Conservation (phyloP, 2,329 filamentous ascomycete species). For the Exophiala bonariae region DNA sequence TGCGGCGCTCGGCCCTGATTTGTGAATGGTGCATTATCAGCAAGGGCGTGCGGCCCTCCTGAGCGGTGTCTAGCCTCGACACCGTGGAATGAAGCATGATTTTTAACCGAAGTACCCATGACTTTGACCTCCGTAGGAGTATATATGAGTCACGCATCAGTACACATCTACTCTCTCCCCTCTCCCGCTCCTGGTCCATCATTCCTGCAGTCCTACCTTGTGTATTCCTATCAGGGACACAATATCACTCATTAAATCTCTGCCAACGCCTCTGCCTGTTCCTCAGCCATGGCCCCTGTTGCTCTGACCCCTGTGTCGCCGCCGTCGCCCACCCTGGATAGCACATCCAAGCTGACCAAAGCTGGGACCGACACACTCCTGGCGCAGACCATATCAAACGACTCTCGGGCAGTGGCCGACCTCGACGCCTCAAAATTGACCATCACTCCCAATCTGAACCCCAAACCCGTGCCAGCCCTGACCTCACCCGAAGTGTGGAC, state of each 20-base stretch:
- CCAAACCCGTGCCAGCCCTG: constrained; percentile 37
- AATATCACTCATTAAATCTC: no score
- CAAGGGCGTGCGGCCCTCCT: no score
- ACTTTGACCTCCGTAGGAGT: neutral
- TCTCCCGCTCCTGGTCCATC: neutral
- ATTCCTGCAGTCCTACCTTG: no score
- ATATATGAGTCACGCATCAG: constrained; percentile 22
- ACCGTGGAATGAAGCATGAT: no score
- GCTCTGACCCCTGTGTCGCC: constrained; percentile 20
- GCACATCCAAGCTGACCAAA: constrained; percentile 25
- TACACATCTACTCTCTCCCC: neutral
- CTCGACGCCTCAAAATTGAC: constrained; percentile 42
- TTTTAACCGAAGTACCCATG: no score
- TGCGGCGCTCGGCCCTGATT: no score
- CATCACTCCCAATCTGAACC: constrained; percentile 37
- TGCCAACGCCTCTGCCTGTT: no score
- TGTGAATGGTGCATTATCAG: no score
- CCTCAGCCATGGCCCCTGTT: constrained; percentile 24
- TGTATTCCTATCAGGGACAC: no score
- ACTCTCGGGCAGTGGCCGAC: constrained; percentile 27
- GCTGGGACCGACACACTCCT: constrained; percentile 23
- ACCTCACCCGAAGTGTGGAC: constrained; percentile 42
- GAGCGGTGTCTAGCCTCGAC: no score
- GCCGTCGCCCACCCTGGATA: constrained; percentile 21
- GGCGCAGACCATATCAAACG: constrained; percentile 21